Percentiles rank a stretch among this genome's conserved stretches.
Conservation (phyloP, 2,329 filamentous ascomycete genomes). For the Elsinoe batatas region DNA sequence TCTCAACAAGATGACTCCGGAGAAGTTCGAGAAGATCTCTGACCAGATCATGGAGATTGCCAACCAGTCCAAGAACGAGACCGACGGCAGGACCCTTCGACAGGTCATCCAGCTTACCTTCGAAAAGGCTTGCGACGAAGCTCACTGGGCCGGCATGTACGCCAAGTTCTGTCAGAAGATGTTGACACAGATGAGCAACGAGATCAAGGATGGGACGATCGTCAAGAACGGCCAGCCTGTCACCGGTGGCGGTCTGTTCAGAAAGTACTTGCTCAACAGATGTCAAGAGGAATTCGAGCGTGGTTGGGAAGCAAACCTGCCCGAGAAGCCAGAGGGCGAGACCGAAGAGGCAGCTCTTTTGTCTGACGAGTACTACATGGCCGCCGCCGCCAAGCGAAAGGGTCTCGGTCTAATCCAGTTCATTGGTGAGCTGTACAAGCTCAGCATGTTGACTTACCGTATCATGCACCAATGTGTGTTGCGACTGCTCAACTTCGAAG, state of each 20-base stretch:
- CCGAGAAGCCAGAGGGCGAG: constrained; percentile 63
- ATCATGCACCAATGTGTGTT: constrained; percentile 99
- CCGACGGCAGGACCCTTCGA: constrained; percentile 83
- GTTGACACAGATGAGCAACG: constrained; percentile 87
- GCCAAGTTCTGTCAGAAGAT: constrained; percentile 97
- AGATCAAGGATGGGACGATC: constrained; percentile 92
- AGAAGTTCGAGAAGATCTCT: constrained; percentile 95
- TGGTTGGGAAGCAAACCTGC: constrained; percentile 86
- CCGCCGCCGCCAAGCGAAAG: constrained; percentile 87
- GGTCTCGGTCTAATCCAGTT: constrained; percentile 98
- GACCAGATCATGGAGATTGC: constrained; percentile 89
- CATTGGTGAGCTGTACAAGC: constrained; percentile 98
- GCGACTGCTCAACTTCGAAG: constrained; percentile 92
- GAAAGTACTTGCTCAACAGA: constrained; percentile 95
- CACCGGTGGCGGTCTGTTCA: constrained; percentile 86
- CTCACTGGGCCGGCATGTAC: constrained; percentile 98
- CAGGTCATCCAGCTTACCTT: constrained; percentile 99
- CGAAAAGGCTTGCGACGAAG: constrained; percentile 96
- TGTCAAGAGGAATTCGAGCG: constrained; percentile 99
- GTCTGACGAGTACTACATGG: constrained; percentile 92
- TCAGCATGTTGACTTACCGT: constrained; percentile 94
- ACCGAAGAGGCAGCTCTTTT: constrained; percentile 67
- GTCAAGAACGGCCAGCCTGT: constrained; percentile 78
- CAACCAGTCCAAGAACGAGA: constrained; percentile 89
- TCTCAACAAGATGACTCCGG: constrained; percentile 99